Evolutionary conservation across 495 filamentous ascomycete species (phyloP).

Genomic region (Penicillium chermesinum): DNA sequence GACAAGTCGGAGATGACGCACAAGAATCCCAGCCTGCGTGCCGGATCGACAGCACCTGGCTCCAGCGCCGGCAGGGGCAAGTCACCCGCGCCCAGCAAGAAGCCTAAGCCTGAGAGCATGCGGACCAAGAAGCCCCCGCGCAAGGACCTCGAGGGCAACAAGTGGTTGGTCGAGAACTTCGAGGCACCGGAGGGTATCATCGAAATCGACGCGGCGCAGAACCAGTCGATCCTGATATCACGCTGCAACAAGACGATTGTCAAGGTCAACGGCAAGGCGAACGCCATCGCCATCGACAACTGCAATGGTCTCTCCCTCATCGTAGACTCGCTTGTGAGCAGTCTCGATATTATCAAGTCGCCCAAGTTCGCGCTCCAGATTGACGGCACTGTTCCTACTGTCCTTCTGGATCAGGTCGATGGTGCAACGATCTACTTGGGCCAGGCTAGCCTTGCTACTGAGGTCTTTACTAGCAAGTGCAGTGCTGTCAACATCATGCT

Average conservation of each 20-base stretch:
- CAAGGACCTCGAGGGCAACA: slow-evolving; percentile 90
- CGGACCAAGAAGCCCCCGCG: slow-evolving; percentile 85
- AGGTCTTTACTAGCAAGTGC: slow-evolving; percentile 85
- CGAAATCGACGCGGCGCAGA: slow-evolving; percentile 70
- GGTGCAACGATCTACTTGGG: slow-evolving; percentile 80
- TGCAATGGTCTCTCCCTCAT: slow-evolving; percentile 77
- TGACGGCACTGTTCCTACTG: slow-evolving; percentile 72
- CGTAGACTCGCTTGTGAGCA: slow-evolving; percentile 83
- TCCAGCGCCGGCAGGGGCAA: slow-evolving; percentile 56
- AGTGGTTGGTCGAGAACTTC: slow-evolving; percentile 95
- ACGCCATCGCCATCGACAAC: slow-evolving; percentile 91
- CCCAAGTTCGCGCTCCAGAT: slow-evolving; percentile 90
- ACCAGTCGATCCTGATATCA: slow-evolving; percentile 87
- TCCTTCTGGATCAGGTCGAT: slow-evolving; percentile 90
- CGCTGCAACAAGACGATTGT: slow-evolving; percentile 88
- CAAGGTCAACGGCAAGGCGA: slow-evolving; percentile 85
- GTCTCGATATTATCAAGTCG: slow-evolving; percentile 89
- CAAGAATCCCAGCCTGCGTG: slow-evolving; percentile 91
- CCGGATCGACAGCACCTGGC: slow-evolving; percentile 59
- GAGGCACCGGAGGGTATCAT: slow-evolving; percentile 69
- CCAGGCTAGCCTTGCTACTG: slow-evolving; percentile 67
- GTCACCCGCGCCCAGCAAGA: slow-evolving; percentile 79
- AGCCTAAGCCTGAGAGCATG: slow-evolving; percentile 93
- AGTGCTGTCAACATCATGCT: slow-evolving; percentile 80
- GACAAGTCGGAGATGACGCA: slow-evolving; percentile 95